A percentile compares a stretch with the other conserved stretches of the same genome.
Conservation (phyloP, 371 early-diverging fungal genomes). For the Haplosporangium sp. region DNA sequence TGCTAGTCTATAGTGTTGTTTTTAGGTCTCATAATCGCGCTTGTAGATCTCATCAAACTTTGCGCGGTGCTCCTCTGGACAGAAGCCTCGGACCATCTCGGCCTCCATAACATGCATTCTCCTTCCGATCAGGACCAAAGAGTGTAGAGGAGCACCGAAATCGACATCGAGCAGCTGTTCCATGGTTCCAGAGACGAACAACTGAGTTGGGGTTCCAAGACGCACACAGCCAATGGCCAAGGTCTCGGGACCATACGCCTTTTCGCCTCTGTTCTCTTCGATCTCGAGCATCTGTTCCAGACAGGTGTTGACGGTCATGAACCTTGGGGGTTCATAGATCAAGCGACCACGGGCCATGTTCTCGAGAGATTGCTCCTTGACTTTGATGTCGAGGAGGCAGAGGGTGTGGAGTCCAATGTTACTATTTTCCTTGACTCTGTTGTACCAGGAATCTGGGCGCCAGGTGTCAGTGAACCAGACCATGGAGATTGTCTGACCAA, state of each 20-base stretch:
- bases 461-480: slow-evolving; percentile 97
- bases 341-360: slow-evolving; percentile 92
- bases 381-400: slow-evolving; percentile 98
- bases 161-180: slow-evolving; percentile 82
- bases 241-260: slow-evolving; percentile 82
- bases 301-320: slow-evolving; percentile 97
- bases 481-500: slow-evolving; percentile 99
- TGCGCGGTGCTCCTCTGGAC: slow-evolving; percentile 56
- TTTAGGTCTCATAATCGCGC: slow-evolving; percentile 62
- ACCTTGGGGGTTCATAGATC: slow-evolving; percentile 97
- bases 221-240: slow-evolving; percentile 96
- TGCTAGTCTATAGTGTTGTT: not conserved
- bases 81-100: slow-evolving; percentile 78
- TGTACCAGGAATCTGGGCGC: slow-evolving; percentile 98
- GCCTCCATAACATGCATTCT: slow-evolving; percentile 96
- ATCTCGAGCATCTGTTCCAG: slow-evolving; percentile 94
- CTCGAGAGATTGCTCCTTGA: slow-evolving; percentile 97
- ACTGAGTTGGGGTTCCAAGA: slow-evolving; percentile 88
- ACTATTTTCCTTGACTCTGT: slow-evolving; percentile 91
- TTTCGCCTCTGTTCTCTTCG: slow-evolving; percentile 79
- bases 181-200: slow-evolving; percentile 90
- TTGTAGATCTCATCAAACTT: slow-evolving; percentile 77
- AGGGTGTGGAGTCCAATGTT: slow-evolving; percentile 94
- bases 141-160: slow-evolving; percentile 98
- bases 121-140: slow-evolving; percentile 91